Conservation (phyloP, 768 basidiomycete species). For the Lactarius vividus region DNA sequence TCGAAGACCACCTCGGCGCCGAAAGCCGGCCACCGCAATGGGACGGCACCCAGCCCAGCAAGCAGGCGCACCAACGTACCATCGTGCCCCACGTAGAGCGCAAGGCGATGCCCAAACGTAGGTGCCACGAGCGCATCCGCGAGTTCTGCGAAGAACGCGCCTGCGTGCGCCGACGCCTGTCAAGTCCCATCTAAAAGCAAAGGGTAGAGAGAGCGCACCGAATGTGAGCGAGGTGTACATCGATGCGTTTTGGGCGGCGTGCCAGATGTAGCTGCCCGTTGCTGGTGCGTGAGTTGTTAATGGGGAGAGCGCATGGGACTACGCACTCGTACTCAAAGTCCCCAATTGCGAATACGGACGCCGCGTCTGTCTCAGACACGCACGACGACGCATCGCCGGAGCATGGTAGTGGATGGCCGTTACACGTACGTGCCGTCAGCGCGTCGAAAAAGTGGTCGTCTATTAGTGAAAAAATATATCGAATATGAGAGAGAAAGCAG, state of each 20-base stretch:
- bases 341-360: constrained; percentile 37
- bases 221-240: constrained; percentile 45
- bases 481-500: neutral
- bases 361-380: constrained; percentile 41
- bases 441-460: constrained; percentile 54
- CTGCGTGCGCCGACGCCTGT: constrained; percentile 28
- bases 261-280: constrained; percentile 47
- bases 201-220: constrained; percentile 31
- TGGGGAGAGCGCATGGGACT: neutral
- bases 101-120: constrained; percentile 37
- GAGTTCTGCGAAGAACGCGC: constrained; percentile 47
- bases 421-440: constrained; percentile 48
- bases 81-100: constrained; percentile 48
- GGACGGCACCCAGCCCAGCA: constrained; percentile 38
- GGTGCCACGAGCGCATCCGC: constrained; percentile 37
- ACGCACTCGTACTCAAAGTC: constrained; percentile 43
- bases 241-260: constrained; percentile 43
- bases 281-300: neutral
- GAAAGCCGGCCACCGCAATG: constrained; percentile 47
- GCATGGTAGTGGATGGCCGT: constrained; percentile 45
- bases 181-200: neutral
- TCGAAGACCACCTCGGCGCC: constrained; percentile 48
- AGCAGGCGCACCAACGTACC: constrained; percentile 44
- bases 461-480: constrained; percentile 19
- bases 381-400: constrained; percentile 37